Base-by-base conservation (phyloP, 495 filamentous ascomycete species). In the Trichocladium uniseriatum region DNA sequence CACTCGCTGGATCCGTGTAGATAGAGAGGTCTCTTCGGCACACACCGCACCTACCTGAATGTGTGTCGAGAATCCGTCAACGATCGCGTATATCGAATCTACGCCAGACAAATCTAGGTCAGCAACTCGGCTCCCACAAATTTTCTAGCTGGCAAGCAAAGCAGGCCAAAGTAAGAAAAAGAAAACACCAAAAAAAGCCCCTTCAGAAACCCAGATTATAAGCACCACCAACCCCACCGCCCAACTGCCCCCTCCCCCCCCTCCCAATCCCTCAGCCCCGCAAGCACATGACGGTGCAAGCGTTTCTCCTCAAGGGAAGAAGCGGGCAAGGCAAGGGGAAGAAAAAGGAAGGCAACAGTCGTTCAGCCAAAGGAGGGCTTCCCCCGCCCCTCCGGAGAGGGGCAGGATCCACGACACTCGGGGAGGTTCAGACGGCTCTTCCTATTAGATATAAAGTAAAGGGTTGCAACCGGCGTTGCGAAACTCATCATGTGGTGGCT, bases 371-470 rank as follows among this genome's bases (percentile, higher is more conserved):
- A 38, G 55, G 39, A 38, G 48, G n/a, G 35, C 4, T 6, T 11
- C 6, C 10, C 20, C 40, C 13, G 5, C 6, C 38, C 10, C 21
- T 19, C 22, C 39, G 43, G 6, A 28, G 28, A 18, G 29, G 2
- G 20, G 31, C 9, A 11, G 7, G 19, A 22, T 5, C 6, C 21
- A 44, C 24, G n/a, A 22, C 20, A 29, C 39, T 37, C 52, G 54
- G 48, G 60, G 54, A 37, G 68, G 69, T 69, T 74, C 66, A 74
- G 64, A 72, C 71, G 71, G 71, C 71, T 74, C 71, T 74, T 74
- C 71, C 71, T 74, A 72, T 64, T 61, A 53, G 16, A 51, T 49
- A 37, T 28, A 29, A 41, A 34, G 47, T 60, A 57, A 56, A 71
- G 69, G 69, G 71, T 71, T 61, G 69, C 69, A 70, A 69, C 66